Evolutionary conservation across 2,329 filamentous ascomycete genomes (phyloP), one percentile per base, ranked within the genome.

Genomic region (Pseudogymnoascus sp.): DNA sequence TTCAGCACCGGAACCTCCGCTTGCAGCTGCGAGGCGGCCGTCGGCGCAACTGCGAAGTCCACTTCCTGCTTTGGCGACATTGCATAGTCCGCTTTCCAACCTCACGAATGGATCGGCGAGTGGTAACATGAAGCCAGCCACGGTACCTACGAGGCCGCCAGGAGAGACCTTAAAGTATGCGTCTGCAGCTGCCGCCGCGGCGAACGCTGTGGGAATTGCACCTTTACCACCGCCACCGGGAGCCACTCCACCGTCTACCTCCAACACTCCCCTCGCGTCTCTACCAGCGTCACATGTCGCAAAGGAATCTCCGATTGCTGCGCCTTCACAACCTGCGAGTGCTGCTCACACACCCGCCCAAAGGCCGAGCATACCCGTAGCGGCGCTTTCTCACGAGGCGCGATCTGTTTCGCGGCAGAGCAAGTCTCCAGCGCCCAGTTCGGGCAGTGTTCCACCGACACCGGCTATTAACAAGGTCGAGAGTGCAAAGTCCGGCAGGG

Each of bases 81-180:
- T 99, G 68, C 91, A 97, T 73, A 87, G 86, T 30, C 86, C 88
- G 5, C 73, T 88, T 67, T 75, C 85, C 9, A 83, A 79, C 62
- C 81, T 81, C 62, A 81, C 82, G 67, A 89, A 82, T 71, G 82
- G 82, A 70, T 75, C 80, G 58, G 76, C 81, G 62, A 80, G 79
- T 60, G 80, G 79, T 60, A 77, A 81, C 60, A 97, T 97, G 93
- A 99, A 97, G 78, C 93, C 94, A 11, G 94, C 94, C 16, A 87
- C 91, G 16, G 76, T 92, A 68, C 94, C 94, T 1, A 86, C 89
- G 62, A 85, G 93, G 72, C 86, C 90, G 6, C 89, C 91, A 3
- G 91, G 91, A 57, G 93, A 97, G 73, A 90, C 89, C 1, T 79
- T 99, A 66, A 97, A 97, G 75, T 99, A 99, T 72, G 94, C 94